A percentile compares a stretch with the other conserved stretches of the same genome.
Evolutionary conservation across 139 green algal genomes (phyloP).

Genomic region (Chlorella sp.): DNA sequence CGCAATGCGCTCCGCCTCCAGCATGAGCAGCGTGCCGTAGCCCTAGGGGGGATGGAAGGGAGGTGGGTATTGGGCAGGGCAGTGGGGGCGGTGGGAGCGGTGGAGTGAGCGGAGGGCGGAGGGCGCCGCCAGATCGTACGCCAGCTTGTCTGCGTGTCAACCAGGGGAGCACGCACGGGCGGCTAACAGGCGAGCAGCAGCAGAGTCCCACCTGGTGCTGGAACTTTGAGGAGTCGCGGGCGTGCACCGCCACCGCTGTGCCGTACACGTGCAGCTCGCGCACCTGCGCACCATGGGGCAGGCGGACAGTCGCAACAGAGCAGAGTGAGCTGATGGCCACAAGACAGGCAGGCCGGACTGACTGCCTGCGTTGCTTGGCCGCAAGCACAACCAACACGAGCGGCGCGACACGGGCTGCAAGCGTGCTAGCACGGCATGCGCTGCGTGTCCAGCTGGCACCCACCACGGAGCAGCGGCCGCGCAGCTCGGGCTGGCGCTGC

Average conservation of each 20-base stretch:
- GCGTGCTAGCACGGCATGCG: too few species aligned
- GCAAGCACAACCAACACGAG: too few species aligned
- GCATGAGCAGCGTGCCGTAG: constrained; percentile 95
- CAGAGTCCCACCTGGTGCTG: constrained; percentile 93
- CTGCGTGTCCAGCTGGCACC: too few species aligned
- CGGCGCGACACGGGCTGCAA: too few species aligned
- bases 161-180: too few species aligned
- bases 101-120: not conserved
- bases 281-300: constrained; percentile 37
- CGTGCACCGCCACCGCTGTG: constrained; percentile 90
- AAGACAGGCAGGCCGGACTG: too few species aligned
- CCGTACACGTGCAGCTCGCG: constrained; percentile 99
- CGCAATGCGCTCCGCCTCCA: constrained; percentile 93
- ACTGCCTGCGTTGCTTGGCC: too few species aligned
- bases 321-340: too few species aligned
- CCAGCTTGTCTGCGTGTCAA: too few species aligned
- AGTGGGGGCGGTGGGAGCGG: not conserved
- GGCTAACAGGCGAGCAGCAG: too few species aligned
- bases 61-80: not conserved
- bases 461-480: constrained; percentile 79
- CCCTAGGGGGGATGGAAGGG: constrained; percentile 43
- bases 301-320: too few species aligned
- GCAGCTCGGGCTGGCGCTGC: constrained; percentile 81
- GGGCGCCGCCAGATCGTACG: too few species aligned
- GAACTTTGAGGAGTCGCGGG: constrained; percentile 83